phyloP scores from a whole-genome alignment of 108 stramenopile species.

The Fragilaria crotonensis region DNA sequence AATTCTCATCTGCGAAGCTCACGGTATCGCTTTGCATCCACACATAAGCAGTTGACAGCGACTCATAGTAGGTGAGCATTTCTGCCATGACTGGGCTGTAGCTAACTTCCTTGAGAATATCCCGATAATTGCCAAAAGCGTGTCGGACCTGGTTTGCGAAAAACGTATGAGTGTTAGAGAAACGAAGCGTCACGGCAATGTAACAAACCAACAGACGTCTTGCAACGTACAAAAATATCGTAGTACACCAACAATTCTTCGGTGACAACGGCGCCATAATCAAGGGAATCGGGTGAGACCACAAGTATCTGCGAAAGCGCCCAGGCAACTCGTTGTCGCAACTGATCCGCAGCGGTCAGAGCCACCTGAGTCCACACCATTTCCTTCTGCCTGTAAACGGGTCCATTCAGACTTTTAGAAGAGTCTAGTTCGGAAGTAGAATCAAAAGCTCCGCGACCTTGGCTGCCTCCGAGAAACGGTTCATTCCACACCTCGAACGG shows the following conservation, averaged over 20 bases:
- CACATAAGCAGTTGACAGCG: slow-evolving; percentile 20
- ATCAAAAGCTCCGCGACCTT: slow-evolving; percentile 8
- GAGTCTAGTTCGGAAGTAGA: slow-evolving; percentile 1
- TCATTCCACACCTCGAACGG: slow-evolving; percentile 51
- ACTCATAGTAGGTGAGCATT: slow-evolving; percentile 37
- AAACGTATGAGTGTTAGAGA: too few species aligned
- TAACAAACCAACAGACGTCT: too few species aligned
- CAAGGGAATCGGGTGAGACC: slow-evolving; percentile 7
- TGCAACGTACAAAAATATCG: slow-evolving; percentile 71
- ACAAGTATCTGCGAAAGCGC: slow-evolving; percentile 57
- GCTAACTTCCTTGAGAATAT: slow-evolving; percentile 48
- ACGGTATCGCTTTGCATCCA: neutral
- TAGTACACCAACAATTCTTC: slow-evolving; percentile 29
- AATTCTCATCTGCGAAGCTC: slow-evolving; percentile 1
- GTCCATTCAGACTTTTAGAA: neutral
- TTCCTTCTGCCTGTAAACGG: neutral
- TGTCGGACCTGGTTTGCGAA: slow-evolving; percentile 57
- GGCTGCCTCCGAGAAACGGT: slow-evolving; percentile 21
- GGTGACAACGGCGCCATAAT: neutral
- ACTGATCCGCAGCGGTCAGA: slow-evolving; percentile 38
- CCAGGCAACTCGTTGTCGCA: slow-evolving; percentile 77
- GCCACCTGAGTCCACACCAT: slow-evolving; percentile 30
- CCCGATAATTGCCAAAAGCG: slow-evolving; percentile 69
- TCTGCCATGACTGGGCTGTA: slow-evolving; percentile 48
- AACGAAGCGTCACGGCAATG: too few species aligned